A percentile compares a stretch with the other conserved stretches of the same genome.
Conservation (phyloP, 371 early-diverging fungal genomes). For the Mucor mucedo region DNA sequence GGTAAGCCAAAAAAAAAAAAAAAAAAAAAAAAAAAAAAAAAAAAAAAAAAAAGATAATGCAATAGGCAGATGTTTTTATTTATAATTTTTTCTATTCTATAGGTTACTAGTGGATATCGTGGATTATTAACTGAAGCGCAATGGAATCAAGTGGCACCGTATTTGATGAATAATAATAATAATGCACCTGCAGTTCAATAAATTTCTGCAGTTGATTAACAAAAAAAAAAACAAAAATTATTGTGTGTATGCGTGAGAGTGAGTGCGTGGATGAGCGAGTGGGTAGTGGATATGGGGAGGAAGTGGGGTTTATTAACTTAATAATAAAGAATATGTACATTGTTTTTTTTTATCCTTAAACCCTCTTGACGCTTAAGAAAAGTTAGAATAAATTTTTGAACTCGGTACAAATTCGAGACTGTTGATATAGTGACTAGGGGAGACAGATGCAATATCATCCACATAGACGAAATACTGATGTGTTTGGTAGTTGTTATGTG, state of each 20-base stretch:
- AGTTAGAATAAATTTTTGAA: constrained; percentile 1
- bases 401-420: constrained; percentile 24
- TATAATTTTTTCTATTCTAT: neutral
- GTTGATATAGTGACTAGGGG: neutral
- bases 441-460: constrained; percentile 22
- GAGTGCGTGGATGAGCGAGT: too few relatives aligned
- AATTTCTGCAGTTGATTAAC: too few relatives aligned
- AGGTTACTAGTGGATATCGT: constrained; percentile 10
- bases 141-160: constrained; percentile 18
- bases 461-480: constrained; percentile 27
- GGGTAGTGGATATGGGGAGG: too few relatives aligned
- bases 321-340: too few relatives aligned
- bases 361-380: constrained; percentile 1
- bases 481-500: constrained; percentile 11
- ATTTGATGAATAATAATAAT: neutral
- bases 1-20: constrained; percentile 30
- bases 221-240: too few relatives aligned
- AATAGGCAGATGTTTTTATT: neutral
- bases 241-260: too few relatives aligned
- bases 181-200: too few relatives aligned
- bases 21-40: too few relatives aligned
- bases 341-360: too few relatives aligned
- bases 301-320: too few relatives aligned
- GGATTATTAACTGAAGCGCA: constrained; percentile 10
- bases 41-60: too few relatives aligned